Conservation (phyloP, 2,329 filamentous ascomycete species). For the Talaromyces sp. region DNA sequence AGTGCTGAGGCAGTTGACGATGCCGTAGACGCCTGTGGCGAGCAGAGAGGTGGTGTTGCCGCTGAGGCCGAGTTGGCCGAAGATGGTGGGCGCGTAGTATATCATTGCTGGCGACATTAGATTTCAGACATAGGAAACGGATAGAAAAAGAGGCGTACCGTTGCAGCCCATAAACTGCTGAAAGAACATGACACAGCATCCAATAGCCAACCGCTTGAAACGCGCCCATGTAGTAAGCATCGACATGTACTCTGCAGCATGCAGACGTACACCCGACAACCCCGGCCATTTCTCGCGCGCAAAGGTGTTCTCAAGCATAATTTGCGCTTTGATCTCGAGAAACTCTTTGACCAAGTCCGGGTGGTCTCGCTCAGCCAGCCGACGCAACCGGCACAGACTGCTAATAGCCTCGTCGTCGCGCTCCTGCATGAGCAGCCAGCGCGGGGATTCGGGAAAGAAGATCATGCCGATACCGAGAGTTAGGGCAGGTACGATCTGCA, state of each 20-base stretch:
- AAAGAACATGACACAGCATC: constrained; percentile 36
- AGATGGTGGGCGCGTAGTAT: constrained; percentile 46
- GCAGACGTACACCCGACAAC: constrained; percentile 23
- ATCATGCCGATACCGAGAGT: constrained; percentile 34
- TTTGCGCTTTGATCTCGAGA: constrained; percentile 44
- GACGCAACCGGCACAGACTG: constrained; percentile 45
- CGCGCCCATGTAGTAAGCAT: constrained; percentile 29
- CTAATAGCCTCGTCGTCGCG: constrained; percentile 46
- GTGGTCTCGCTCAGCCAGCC: constrained; percentile 38
- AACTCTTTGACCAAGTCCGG: constrained; percentile 46
- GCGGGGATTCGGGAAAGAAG: constrained; percentile 53
- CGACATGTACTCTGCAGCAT: constrained; percentile 30
- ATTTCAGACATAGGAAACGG: background rate
- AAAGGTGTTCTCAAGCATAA: constrained; percentile 31
- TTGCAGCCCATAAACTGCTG: constrained; percentile 47
- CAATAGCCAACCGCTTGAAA: constrained; percentile 34
- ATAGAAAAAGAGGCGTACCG: constrained; percentile 17
- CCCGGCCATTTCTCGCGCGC: constrained; percentile 23
- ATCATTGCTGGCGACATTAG: constrained; percentile 31
- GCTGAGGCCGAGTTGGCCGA: constrained; percentile 38
- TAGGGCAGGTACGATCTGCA: constrained; percentile 41
- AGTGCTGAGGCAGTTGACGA: constrained; percentile 32
- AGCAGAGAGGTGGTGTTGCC: constrained; percentile 32
- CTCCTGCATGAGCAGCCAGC: constrained; percentile 48
- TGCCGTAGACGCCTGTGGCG: constrained; percentile 33